Percentiles rank a stretch among this genome's conserved stretches.
phyloP scores from a whole-genome alignment of 345 rosid genomes.

The Hevea brasiliensis region DNA sequence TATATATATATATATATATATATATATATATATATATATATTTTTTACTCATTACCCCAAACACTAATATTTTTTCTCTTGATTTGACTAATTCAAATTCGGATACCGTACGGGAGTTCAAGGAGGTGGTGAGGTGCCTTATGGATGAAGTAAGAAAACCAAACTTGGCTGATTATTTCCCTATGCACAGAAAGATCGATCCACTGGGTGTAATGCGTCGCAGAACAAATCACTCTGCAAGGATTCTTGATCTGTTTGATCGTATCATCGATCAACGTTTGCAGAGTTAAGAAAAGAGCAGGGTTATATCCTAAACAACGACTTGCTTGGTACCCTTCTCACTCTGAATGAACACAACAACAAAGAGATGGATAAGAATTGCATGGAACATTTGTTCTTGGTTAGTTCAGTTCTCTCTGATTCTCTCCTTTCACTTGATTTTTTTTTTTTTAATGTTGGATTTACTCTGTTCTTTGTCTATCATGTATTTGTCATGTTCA shows the following conservation, averaged over 20 bases:
- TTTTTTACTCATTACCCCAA: too few relatives aligned
- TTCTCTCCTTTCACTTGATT: neutral
- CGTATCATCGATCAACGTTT: constrained; percentile 29
- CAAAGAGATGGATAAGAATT: constrained; percentile 21
- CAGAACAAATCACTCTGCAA: constrained; percentile 4
- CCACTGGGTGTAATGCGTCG: constrained; percentile 16
- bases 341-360: constrained; percentile 21
- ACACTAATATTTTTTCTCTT: neutral
- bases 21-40: too few relatives aligned
- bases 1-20: too few relatives aligned
- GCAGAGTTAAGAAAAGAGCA: constrained; percentile 13
- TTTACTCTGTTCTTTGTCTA: too few relatives aligned
- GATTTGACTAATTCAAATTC: constrained; percentile 1
- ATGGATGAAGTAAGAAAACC: constrained; percentile 7
- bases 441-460: neutral
- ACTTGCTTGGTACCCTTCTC: constrained; percentile 38
- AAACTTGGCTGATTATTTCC: constrained; percentile 6
- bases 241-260: constrained; percentile 29
- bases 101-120: neutral
- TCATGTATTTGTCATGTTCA: too few relatives aligned
- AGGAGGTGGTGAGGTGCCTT: neutral
- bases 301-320: constrained; percentile 9
- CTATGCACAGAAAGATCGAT: constrained; percentile 7
- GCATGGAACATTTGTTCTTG: constrained; percentile 14
- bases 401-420: neutral